Evolutionary conservation across 768 basidiomycete genomes (phyloP), one percentile per base, ranked within the genome.

Genomic region (Leccinum rimulosum): DNA sequence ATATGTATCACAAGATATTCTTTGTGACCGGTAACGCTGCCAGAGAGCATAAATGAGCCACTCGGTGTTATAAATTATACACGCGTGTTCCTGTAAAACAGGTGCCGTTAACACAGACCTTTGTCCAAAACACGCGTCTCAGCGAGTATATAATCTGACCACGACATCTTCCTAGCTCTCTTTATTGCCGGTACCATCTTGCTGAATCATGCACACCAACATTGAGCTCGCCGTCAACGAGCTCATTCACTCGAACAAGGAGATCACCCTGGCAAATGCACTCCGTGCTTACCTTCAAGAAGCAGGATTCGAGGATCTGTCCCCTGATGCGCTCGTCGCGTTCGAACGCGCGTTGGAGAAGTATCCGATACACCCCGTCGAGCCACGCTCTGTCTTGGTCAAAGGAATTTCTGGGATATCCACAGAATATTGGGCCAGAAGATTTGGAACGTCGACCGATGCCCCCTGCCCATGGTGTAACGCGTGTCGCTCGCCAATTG

Each of bases 261-360:
- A 58, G 15, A 49, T 58, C 15, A 59, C 64, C 14, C 57, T 62
- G 31, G 27, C 40, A 14, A 57, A 66, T 43, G 45, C 49, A 30
- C 30, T 66, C n/a, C 55, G 45, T 25, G 61, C 56, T 17, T 59
- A 58, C 55, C 25, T 66, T 27, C 48, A 14, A 33, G 53, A 49
- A 25, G 66, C 60, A 50, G 66, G 66, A 9, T 64, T 57, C 43
- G 14, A 56, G 10, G 28, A 51, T n/a, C 27, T 58, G 35, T 45
- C 28, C 33, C 14, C 38, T 43, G 66, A 67, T 1, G 62, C 58
- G 9, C 49, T 61, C 55, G 14, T n/a, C 50, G 47, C 55, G 14
- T 64, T 66, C 14, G 62, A 66, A 36, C 57, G 57, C n/a, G 62
- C 65, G 8, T 22, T 58, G 50, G 60, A 64, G 27, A 64, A 67